Percentiles rank a stretch among this genome's conserved stretches.
phyloP scores from a whole-genome alignment of 805 yeast genomes.

The Saturnispora diversa region DNA sequence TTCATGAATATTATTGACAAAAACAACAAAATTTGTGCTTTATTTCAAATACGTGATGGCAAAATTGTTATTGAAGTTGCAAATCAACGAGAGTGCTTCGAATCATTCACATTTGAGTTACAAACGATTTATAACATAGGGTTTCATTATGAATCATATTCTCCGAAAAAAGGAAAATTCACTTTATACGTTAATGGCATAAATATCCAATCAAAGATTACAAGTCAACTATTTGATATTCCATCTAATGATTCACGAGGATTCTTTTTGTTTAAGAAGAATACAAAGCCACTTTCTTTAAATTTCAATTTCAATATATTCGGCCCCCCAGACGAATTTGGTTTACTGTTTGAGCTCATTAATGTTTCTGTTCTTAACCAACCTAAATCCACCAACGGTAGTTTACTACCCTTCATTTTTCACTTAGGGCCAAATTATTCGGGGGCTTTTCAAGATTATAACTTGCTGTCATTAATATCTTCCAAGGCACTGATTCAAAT shows the following conservation, averaged over 20 bases:
- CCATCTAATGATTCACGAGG: neutral
- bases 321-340: neutral
- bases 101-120: constrained; percentile 7
- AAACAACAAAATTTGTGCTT: neutral
- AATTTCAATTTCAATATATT: neutral
- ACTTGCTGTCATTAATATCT: constrained; percentile 30
- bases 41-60: neutral
- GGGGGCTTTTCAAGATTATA: constrained; percentile 34
- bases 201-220: constrained; percentile 4
- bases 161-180: constrained; percentile 1
- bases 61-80: neutral
- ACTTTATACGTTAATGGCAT: constrained; percentile 1
- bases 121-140: constrained; percentile 3
- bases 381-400: constrained; percentile 22
- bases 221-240: neutral
- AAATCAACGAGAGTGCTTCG: constrained; percentile 2
- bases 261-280: constrained; percentile 3
- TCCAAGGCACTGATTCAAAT: constrained; percentile 3
- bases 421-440: constrained; percentile 44
- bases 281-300: neutral
- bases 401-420: neutral
- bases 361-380: constrained; percentile 24
- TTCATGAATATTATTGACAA: neutral
- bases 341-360: constrained; percentile 1
- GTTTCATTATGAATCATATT: neutral